These are phyloP conservation scores for Panicum hallii DNA, from an alignment of 202 grass and related monocot genomes.

Conservation along the genomic window DNA sequence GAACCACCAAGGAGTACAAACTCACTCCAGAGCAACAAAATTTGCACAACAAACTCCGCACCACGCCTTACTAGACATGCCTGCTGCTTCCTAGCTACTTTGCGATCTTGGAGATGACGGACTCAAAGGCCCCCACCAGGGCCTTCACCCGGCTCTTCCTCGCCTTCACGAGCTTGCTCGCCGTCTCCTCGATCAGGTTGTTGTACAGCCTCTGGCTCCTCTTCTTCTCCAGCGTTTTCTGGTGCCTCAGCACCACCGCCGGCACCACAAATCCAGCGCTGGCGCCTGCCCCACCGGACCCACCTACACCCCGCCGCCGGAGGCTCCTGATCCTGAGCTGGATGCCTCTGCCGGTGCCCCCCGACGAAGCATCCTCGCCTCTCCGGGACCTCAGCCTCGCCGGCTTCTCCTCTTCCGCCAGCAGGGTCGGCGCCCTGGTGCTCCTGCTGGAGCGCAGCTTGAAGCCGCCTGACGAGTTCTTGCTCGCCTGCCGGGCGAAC, in stretches of 20 bases:
- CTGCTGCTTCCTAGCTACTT: constrained; percentile 38
- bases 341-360: constrained; percentile 1
- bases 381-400: constrained; percentile 63
- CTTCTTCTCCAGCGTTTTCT: constrained; percentile 79
- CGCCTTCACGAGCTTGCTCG: constrained; percentile 68
- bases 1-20: neutral
- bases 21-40: too few species aligned
- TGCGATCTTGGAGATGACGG: constrained; percentile 74
- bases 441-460: constrained; percentile 52
- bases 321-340: constrained; percentile 71
- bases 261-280: constrained; percentile 45
- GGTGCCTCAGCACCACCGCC: constrained; percentile 59
- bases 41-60: neutral
- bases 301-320: constrained; percentile 42
- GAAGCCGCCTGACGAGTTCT: constrained; percentile 23
- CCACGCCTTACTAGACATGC: neutral
- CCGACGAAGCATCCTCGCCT: constrained; percentile 16
- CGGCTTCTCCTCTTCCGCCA: constrained; percentile 32
- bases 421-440: constrained; percentile 42
- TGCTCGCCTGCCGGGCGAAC: constrained; percentile 50
- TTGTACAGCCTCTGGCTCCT: constrained; percentile 72
- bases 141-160: constrained; percentile 95
- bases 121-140: constrained; percentile 79
- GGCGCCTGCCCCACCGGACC: neutral
- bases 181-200: constrained; percentile 78